These are phyloP conservation scores for Isoetes taiwanensis DNA, from an alignment of 75 land plant genomes.

Conservation along the genomic window DNA sequence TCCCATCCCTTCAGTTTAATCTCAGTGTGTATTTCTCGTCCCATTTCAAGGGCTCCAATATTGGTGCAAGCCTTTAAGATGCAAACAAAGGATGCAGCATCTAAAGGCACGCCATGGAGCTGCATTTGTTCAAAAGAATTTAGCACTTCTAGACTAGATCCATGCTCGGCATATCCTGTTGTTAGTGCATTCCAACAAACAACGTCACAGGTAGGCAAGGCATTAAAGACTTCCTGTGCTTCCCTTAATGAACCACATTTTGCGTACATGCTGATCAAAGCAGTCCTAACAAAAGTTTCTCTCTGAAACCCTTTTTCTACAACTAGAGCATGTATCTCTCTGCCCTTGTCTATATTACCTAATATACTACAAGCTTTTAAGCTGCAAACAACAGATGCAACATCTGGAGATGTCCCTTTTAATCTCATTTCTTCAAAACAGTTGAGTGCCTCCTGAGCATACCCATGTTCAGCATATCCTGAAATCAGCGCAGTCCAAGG, in stretches of 20 bases:
- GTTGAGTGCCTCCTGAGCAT: not conserved
- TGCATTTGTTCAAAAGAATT: not conserved
- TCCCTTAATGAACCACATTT: not conserved
- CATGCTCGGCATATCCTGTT: not conserved
- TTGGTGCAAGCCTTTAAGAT: not conserved
- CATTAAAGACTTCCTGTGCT: not conserved
- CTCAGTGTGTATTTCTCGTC: not conserved
- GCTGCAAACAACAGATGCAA: not conserved
- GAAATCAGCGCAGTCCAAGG: not conserved
- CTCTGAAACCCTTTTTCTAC: not conserved
- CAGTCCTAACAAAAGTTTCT: not conserved
- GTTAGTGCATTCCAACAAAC: not conserved
- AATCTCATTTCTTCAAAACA: not conserved
- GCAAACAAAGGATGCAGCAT: not conserved
- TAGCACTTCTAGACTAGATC: not conserved
- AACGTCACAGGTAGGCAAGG: not conserved
- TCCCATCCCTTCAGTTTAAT: not conserved
- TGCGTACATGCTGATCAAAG: not conserved
- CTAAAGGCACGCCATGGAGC: not conserved
- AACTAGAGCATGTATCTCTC: not conserved
- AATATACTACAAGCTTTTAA: not conserved
- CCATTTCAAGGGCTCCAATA: not conserved
- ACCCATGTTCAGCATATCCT: not conserved
- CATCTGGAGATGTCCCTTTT: not conserved
- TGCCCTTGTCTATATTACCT: not conserved